These are phyloP conservation scores for Gleditsia sinensis DNA, from an alignment of 306 rosid species.

Conservation along the genomic window DNA sequence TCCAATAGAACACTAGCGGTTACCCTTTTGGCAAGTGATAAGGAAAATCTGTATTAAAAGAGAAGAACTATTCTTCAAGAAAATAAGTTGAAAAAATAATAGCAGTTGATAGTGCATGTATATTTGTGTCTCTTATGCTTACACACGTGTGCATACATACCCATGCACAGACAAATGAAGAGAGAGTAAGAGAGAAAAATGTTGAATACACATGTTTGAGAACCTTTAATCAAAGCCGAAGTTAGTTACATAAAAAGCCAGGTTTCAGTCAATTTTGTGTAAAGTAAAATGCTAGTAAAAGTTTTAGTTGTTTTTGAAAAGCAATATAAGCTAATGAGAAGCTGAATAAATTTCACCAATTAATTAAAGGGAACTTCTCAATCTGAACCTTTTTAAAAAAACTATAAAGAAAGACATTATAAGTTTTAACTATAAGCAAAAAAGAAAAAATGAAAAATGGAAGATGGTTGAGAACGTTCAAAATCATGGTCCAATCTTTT, in stretches of 20 bases:
- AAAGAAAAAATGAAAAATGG: not conserved
- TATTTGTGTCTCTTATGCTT: not conserved
- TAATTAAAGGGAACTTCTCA: not conserved
- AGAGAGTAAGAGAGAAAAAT: conserved; percentile 11
- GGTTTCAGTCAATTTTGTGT: not conserved
- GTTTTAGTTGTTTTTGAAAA: not conserved
- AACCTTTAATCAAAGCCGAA: conserved; percentile 12
- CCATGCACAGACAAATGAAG: not conserved
- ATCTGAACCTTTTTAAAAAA: not conserved
- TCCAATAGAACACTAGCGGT: not conserved
- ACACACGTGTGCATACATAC: not conserved
- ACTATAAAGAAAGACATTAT: not conserved
- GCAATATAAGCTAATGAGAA: not conserved
- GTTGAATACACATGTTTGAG: not conserved
- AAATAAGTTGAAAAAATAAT: not conserved
- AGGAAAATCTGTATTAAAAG: not conserved
- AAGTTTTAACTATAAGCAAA: not conserved
- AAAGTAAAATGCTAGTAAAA: not conserved
- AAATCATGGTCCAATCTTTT: not conserved
- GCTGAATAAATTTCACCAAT: not conserved
- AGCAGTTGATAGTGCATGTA: not conserved
- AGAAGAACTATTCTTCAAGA: not conserved
- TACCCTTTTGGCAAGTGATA: not conserved
- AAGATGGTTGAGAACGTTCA: not conserved
- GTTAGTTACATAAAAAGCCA: not conserved